Evolutionary conservation across 129 eudicot genomes (phyloP).

Genomic region (Centrapalus pauciflorus): DNA sequence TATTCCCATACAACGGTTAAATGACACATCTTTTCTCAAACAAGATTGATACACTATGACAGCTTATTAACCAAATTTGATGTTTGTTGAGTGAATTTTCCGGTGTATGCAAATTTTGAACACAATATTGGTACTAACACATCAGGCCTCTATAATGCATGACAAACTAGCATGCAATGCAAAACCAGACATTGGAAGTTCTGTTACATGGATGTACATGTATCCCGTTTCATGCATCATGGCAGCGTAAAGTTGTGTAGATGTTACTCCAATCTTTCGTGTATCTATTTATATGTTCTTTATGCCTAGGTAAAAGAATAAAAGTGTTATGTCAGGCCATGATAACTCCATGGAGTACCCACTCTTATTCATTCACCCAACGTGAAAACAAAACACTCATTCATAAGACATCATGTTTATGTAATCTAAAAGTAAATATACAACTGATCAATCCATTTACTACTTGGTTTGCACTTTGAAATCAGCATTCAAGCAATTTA

Average conservation of each 20-base stretch:
- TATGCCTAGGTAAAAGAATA: not conserved
- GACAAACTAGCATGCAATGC: not conserved
- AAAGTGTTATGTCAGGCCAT: not conserved
- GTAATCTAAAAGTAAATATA: not conserved
- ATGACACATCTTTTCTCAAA: conserved; percentile 2
- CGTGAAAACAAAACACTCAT: too few relatives aligned
- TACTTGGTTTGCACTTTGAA: not conserved
- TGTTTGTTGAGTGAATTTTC: not conserved
- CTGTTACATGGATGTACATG: not conserved
- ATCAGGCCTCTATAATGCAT: not conserved
- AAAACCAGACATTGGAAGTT: not conserved
- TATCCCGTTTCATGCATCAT: not conserved
- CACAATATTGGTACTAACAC: not conserved
- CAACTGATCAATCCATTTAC: not conserved
- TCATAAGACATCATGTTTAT: not conserved
- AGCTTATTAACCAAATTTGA: not conserved
- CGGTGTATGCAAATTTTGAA: not conserved
- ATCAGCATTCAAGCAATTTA: not conserved
- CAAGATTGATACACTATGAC: not conserved
- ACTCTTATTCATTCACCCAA: not conserved
- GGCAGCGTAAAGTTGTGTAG: not conserved
- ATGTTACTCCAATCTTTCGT: not conserved
- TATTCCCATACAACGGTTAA: not conserved
- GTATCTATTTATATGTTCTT: not conserved
- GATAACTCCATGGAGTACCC: not conserved